Base-by-base conservation (phyloP, 192 early-diverging fungal species). In the Paraglomus brasilianum region DNA sequence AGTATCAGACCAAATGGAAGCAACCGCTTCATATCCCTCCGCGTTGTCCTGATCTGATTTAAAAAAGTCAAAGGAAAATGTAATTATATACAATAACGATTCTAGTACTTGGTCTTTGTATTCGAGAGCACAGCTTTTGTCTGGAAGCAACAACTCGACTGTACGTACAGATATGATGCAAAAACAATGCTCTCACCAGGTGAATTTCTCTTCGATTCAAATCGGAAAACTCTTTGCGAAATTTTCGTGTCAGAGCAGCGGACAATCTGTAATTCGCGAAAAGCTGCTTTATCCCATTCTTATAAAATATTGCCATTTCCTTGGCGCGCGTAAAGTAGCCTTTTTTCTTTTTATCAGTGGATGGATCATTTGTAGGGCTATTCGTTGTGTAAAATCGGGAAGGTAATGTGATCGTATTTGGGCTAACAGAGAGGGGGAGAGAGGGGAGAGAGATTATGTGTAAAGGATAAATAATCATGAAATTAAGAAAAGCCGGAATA, bases 1-100 rank as follows among this genome's bases (percentile, higher is more conserved):
- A 84, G 77, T 0, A 80, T 64, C 1, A 80, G 24, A 5, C 73
- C 81, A 74, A 84, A 84, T 11, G 83, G 83, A 66, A 84, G 77
- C 58, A 84, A 30, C 17, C 80, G 79, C 49, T 72, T 58, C 58
- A 84, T 51, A 52, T 84, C 81, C 19, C 75, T 77, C n/a, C 81
- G 70, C 1, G 81, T 76, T 36, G 69, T 59, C 47, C 78, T 72
- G 17, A 84, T 71, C 81, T 83, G 30, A 72, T 43, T 19, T 36
- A 45, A 22, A 45, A 22, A 41, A 14, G 43, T 69, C 5, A 41
- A 42, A 36, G 40, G 5, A 59, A 40, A 8, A 50, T 5, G 4
- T 6, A 38, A 53, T 57, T 42, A 38, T 5, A 38, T 5, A n/a
- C 0, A 4, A 22, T 39, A 8, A 10, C 3, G 13, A 13, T 3